These are phyloP conservation scores for Macrolepiota dolichaula DNA, from an alignment of 768 basidiomycete species.

Conservation along the genomic window DNA sequence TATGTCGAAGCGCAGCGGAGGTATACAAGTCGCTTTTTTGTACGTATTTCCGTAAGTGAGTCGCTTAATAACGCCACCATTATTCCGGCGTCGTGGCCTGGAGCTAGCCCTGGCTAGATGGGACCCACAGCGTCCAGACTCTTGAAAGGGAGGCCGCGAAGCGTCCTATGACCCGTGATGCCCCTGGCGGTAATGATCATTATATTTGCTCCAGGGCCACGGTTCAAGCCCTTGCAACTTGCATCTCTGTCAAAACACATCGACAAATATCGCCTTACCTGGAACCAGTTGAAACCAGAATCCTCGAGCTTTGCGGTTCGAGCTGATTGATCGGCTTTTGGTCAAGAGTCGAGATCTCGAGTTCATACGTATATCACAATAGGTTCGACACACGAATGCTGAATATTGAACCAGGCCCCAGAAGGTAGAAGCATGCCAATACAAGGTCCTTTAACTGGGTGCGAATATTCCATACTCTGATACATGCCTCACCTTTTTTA, in stretches of 20 bases:
- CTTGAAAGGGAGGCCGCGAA: slow-evolving; percentile 19
- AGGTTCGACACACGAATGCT: slow-evolving; percentile 71
- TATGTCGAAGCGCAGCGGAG: slow-evolving; percentile 92
- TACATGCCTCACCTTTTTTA: neutral
- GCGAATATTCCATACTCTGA: neutral
- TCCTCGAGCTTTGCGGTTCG: slow-evolving; percentile 43
- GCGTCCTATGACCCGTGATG: slow-evolving; percentile 27
- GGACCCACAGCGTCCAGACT: slow-evolving; percentile 52
- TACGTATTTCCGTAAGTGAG: slow-evolving; percentile 27
- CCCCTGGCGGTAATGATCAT: slow-evolving; percentile 56
- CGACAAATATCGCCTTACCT: slow-evolving; percentile 82
- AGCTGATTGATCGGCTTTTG: slow-evolving; percentile 14
- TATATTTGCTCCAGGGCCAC: neutral
- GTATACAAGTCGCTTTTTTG: slow-evolving; percentile 85
- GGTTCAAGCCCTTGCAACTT: slow-evolving; percentile 45
- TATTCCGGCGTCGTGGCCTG: slow-evolving; percentile 80
- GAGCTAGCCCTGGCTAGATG: slow-evolving; percentile 90
- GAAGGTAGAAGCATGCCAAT: slow-evolving; percentile 55
- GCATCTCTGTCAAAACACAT: slow-evolving; percentile 80
- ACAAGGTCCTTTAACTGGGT: slow-evolving; percentile 11
- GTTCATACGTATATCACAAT: neutral
- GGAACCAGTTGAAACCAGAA: slow-evolving; percentile 43
- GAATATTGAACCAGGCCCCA: slow-evolving; percentile 62
- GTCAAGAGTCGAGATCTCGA: slow-evolving; percentile 21
- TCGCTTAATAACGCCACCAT: slow-evolving; percentile 1